Evolutionary conservation across 345 rosid genomes (phyloP).

Genomic region (Populus simonii): DNA sequence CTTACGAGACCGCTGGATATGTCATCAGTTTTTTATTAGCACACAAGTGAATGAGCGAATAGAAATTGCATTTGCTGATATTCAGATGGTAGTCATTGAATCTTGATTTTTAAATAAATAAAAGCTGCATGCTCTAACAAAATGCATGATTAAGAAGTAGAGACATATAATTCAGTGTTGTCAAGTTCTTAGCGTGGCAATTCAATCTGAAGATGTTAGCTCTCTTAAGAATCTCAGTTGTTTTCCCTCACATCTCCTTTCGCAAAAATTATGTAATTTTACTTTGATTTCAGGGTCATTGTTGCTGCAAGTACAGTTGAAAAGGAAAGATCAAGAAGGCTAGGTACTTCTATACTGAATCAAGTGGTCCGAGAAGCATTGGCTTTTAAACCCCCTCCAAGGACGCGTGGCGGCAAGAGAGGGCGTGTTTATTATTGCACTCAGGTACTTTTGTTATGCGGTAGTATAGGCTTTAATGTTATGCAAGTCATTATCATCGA

Average conservation of each 20-base stretch:
- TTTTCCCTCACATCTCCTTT: neutral
- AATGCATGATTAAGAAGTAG: neutral
- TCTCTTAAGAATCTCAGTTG: neutral
- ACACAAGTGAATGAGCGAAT: neutral
- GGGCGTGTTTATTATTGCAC: constrained; percentile 92
- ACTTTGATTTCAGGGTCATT: constrained; percentile 54
- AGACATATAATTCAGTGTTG: neutral
- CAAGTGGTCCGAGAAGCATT: constrained; percentile 83
- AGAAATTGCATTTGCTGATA: neutral
- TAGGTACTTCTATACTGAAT: constrained; percentile 74
- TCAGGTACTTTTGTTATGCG: constrained; percentile 50
- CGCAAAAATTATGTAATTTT: neutral
- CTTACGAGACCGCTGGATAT: neutral
- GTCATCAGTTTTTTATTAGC: neutral
- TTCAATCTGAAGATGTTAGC: neutral
- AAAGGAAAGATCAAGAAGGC: constrained; percentile 90
- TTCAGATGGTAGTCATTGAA: neutral
- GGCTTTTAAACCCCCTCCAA: constrained; percentile 90
- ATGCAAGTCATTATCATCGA: neutral
- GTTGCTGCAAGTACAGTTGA: constrained; percentile 73
- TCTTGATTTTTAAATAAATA: neutral
- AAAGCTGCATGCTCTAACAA: neutral
- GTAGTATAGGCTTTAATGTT: neutral
- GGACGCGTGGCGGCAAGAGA: constrained; percentile 84
- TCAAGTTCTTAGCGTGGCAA: neutral